Percentiles rank a stretch among this genome's conserved stretches.
Evolutionary conservation across 305 asterid genomes (phyloP).

Genomic region (Solanum hybrid): DNA sequence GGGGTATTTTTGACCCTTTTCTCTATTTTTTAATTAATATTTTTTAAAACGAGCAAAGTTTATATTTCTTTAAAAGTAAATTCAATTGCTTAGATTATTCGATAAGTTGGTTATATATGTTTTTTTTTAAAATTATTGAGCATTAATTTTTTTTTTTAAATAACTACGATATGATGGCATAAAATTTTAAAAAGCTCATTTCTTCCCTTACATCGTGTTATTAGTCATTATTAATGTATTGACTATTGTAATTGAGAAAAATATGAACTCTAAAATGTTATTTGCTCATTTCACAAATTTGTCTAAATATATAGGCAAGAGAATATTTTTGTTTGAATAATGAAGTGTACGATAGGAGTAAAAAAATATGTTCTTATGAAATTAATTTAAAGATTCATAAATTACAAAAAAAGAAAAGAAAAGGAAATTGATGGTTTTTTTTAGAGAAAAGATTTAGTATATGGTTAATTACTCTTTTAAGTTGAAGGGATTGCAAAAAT

Average conservation of each 20-base stretch:
- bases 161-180: neutral
- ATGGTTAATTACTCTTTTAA: neutral
- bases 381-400: neutral
- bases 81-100: neutral
- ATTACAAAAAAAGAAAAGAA: neutral
- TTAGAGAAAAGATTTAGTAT: neutral
- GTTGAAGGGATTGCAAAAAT: neutral
- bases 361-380: neutral
- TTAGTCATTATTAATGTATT: neutral
- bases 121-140: neutral
- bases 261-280: neutral
- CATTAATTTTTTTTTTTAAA: neutral
- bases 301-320: neutral
- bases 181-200: neutral
- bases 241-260: neutral
- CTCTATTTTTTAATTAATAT: too few relatives aligned
- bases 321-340: neutral
- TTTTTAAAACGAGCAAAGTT: neutral
- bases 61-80: neutral
- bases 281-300: neutral
- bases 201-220: neutral
- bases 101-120: neutral
- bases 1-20: too few relatives aligned
- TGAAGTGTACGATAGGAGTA: neutral
- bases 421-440: neutral